Base-by-base conservation (phyloP, 768 basidiomycete genomes). In the Agrocybe chaxingu region DNA sequence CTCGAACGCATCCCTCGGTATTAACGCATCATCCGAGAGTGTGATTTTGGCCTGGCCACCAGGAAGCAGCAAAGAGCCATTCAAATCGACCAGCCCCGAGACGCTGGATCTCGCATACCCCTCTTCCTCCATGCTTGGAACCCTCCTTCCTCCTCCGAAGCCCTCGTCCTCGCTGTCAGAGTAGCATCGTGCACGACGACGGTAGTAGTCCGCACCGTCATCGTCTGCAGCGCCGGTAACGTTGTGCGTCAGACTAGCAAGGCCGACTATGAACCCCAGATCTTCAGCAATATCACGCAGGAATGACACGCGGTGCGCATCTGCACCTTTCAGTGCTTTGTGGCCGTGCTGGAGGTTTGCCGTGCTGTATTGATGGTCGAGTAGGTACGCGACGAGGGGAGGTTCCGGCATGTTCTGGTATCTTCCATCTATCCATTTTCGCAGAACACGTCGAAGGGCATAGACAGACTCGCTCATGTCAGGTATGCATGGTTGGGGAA, bases 1-100 rank as follows among this genome's bases (percentile, higher is more conserved):
- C 31, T 73, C 63, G 52, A 76, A 74, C 0, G 66, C 58, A 39
- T 71, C 51, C 35, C 59, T 58, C 0, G 70, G 71, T 24, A 75
- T 61, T 11, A 74, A 55, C 34, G 61, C 58, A 8, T 62, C 57
- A 30, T 62, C 49, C 1, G 55, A 48, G 7, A 73, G 18, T 1
- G 48, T 29, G 4, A 70, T 43, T 7, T 53, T 50, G 7, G 48
- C 46, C 3, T 24, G 24, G 24, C 24, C 5, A 24, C 57, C 19
- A 8, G 51, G 37, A 9, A 63, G 30, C 12, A 65, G 40, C 12
- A 50, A 30, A 8, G 37, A 43, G 8, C 71, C 72, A 13, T 66
- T 55, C 29, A 77, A 52, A 38, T 68, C 62, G 9, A 72, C 67
- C 7, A 73, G 19, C 38, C 64, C 57, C 4, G 54, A 48, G 10